These are phyloP conservation scores for Biancaea sappan DNA, from an alignment of 306 rosid genomes.

Conservation along the genomic window DNA sequence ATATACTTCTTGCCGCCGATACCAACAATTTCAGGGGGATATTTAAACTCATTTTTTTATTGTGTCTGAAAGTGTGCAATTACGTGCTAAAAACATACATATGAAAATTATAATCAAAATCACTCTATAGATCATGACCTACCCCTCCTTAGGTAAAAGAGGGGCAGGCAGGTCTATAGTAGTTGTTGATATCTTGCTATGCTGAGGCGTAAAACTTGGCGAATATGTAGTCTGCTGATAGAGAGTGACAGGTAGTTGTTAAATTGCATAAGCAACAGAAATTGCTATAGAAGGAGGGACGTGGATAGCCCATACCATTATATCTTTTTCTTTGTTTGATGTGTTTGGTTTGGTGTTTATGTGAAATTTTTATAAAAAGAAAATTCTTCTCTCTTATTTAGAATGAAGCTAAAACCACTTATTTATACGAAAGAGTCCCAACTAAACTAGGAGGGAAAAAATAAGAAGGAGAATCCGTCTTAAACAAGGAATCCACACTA, in stretches of 20 bases:
- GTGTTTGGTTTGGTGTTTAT: too few relatives aligned
- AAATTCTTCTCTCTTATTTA: too few relatives aligned
- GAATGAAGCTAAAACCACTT: too few relatives aligned
- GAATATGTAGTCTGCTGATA: conserved; percentile 1
- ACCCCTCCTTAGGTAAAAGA: not conserved
- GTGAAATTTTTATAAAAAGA: too few relatives aligned
- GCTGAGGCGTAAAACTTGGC: not conserved
- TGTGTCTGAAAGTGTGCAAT: not conserved
- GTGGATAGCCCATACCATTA: not conserved
- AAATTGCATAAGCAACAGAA: not conserved
- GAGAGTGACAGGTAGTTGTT: not conserved
- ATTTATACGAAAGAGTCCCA: too few relatives aligned
- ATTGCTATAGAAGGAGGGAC: not conserved
- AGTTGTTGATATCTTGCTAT: conserved; percentile 4
- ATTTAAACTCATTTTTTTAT: not conserved
- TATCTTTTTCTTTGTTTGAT: not conserved
- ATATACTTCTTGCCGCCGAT: not conserved
- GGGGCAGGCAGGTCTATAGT: not conserved
- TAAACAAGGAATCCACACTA: too few relatives aligned
- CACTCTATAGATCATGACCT: not conserved
- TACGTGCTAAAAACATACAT: not conserved
- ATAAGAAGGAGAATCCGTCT: too few relatives aligned
- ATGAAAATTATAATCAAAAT: not conserved
- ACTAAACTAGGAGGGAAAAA: too few relatives aligned
- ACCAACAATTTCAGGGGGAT: not conserved